Evolutionary conservation across 192 early-diverging fungal genomes (phyloP).

Genomic region (Mortierella claussenii): DNA sequence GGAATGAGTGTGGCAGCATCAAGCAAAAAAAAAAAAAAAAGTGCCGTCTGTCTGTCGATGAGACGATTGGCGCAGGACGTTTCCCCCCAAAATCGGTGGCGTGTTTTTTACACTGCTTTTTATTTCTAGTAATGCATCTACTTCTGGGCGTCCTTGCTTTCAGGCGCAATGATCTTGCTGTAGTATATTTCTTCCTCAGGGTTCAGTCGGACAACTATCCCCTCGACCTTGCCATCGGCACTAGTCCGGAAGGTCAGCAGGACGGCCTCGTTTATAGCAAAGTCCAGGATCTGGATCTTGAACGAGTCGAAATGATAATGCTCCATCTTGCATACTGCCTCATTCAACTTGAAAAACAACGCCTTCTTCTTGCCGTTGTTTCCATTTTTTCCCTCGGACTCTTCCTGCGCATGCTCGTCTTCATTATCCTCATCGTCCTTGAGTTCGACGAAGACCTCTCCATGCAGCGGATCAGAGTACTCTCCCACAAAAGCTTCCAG

Average conservation of each 20-base stretch:
- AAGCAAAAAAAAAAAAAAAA: too few relatives aligned
- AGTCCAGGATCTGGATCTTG: not conserved
- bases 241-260: conserved; percentile 1
- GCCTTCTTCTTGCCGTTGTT: not conserved
- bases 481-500: conserved; percentile 4
- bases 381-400: not conserved
- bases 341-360: conserved; percentile 8
- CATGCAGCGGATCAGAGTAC: conserved; percentile 8
- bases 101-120: too few relatives aligned
- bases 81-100: too few relatives aligned
- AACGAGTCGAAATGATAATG: conserved; percentile 20
- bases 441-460: not conserved
- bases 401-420: not conserved
- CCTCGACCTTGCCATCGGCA: not conserved
- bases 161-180: too few relatives aligned
- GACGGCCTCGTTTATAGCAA: not conserved
- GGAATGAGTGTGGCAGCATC: too few relatives aligned
- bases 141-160: too few relatives aligned
- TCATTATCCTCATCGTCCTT: not conserved
- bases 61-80: too few relatives aligned
- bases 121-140: too few relatives aligned
- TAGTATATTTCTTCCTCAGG: too few relatives aligned
- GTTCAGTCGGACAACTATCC: too few relatives aligned
- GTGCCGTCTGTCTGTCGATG: too few relatives aligned
- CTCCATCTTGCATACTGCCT: conserved; percentile 1